Evolutionary conservation across 2,329 filamentous ascomycete genomes (phyloP).

Genomic region (Neofusicoccum parvum): DNA sequence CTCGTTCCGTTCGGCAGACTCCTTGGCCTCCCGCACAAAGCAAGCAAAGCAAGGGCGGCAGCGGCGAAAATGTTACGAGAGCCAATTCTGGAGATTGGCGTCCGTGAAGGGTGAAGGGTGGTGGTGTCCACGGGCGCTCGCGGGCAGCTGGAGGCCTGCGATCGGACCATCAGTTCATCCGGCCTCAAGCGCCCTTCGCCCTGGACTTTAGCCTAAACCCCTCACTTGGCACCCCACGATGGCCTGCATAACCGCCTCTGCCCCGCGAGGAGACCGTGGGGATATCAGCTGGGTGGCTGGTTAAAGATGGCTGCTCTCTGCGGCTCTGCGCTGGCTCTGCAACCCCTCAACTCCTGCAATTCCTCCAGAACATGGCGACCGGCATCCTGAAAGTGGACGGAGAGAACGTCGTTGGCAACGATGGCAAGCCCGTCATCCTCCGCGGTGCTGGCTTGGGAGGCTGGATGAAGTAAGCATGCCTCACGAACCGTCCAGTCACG

Average conservation of each 20-base stretch:
- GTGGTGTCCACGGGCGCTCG: not conserved
- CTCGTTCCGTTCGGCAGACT: too few relatives aligned
- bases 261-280: not conserved
- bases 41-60: too few relatives aligned
- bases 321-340: not conserved
- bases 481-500: not conserved
- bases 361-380: not conserved
- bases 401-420: constrained; percentile 49
- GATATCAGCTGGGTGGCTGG: not conserved
- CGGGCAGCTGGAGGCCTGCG: not conserved
- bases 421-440: constrained; percentile 51
- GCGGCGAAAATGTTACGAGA: too few relatives aligned
- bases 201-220: constrained; percentile 15
- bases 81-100: too few relatives aligned
- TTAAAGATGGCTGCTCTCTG: not conserved
- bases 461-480: constrained; percentile 44
- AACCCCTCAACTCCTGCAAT: not conserved
- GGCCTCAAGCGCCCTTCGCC: not conserved
- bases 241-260: not conserved
- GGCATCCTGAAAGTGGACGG: constrained; percentile 44
- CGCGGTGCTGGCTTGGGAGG: constrained; percentile 51
- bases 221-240: constrained; percentile 1
- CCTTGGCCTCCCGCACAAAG: too few relatives aligned
- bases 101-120: not conserved
- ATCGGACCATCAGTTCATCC: not conserved